These are phyloP conservation scores for Globisporangium barbulae DNA, from an alignment of 352 stramenopile species.

Conservation along the genomic window DNA sequence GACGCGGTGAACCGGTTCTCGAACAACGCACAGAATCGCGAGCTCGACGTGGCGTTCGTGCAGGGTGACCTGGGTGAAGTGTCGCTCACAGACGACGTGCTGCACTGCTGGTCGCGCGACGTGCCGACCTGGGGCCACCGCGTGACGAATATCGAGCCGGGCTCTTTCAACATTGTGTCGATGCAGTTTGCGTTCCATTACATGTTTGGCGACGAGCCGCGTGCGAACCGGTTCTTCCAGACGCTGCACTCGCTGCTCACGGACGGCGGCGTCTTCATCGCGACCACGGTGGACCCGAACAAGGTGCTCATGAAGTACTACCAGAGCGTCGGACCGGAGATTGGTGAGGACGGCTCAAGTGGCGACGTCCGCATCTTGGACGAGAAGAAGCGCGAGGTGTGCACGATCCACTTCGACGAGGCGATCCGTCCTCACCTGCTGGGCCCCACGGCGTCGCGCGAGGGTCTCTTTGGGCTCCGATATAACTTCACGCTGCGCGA, in stretches of 20 bases:
- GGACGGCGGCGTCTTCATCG: conserved; percentile 94
- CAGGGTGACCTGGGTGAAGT: conserved; percentile 74
- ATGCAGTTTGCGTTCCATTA: conserved; percentile 99
- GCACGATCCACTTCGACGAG: conserved; percentile 73
- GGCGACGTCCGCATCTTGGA: conserved; percentile 66
- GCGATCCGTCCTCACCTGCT: conserved; percentile 40
- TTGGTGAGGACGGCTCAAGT: conserved; percentile 21
- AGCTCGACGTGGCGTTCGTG: conserved; percentile 76
- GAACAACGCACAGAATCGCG: conserved; percentile 60
- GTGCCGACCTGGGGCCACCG: conserved; percentile 51
- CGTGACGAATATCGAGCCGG: conserved; percentile 35
- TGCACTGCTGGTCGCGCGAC: conserved; percentile 69
- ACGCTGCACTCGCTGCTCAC: conserved; percentile 91
- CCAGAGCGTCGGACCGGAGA: conserved; percentile 34
- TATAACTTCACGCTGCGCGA: conserved; percentile 92
- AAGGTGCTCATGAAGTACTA: conserved; percentile 87
- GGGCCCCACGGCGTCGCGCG: conserved; percentile 28
- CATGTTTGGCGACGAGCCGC: conserved; percentile 95
- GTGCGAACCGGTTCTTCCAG: conserved; percentile 92
- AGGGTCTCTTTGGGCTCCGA: conserved; percentile 77
- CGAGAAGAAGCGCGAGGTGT: conserved; percentile 74
- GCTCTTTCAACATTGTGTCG: conserved; percentile 94
- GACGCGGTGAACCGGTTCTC: conserved; percentile 90
- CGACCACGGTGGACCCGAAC: conserved; percentile 96
- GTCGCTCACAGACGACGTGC: conserved; percentile 56